Evolutionary conservation across 805 yeast genomes (phyloP), one percentile per base, ranked within the genome.

Genomic region (Spathaspora passalidarum): DNA sequence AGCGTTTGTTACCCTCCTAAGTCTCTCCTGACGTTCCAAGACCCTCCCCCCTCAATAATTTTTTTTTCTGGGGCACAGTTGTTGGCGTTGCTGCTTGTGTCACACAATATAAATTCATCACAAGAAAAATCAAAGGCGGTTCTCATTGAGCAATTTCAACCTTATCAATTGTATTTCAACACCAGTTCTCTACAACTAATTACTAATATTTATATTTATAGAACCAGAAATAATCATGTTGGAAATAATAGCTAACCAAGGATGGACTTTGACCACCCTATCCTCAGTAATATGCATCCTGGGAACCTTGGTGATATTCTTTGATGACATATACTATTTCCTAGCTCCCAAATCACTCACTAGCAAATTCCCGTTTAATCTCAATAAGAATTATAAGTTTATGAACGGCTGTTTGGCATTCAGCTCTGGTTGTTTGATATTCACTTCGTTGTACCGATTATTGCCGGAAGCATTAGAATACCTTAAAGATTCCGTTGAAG

Each of bases 361-460:
- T 2, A 52, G 49, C 6, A 56, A 54, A 37, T 65, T 68, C 50
- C 75, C 76, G 1, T 82, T 86, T 59, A 66, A 75, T 32, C 72
- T 86, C 37, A 73, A 77, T 44, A 76, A 78, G 45, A 83, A 85
- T 59, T 79, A 84, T 32, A 63, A 67, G 11, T 82, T 91, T 59
- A 73, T 92, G 49, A 82, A 87, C 34, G 82, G 82, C 26, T 85
- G 96, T 2, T 73, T 92, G 22, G 79, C 94, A 0, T 65, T 91
- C 42, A 82, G 91, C 52, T 73, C 92, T 0, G 98, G 99, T 0
- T 88, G 96, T 20, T 74, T 92, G 62, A 48, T 84, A 1, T 80
- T 90, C 56, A 89, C 97, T 0, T 79, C 96, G 0, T 65, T 92
- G 42, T 86, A 80, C 66, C 78, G 82, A 49, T 70, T 92, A 42